Base-by-base conservation (phyloP, 139 green algal species). In the Eudorina sp. region DNA sequence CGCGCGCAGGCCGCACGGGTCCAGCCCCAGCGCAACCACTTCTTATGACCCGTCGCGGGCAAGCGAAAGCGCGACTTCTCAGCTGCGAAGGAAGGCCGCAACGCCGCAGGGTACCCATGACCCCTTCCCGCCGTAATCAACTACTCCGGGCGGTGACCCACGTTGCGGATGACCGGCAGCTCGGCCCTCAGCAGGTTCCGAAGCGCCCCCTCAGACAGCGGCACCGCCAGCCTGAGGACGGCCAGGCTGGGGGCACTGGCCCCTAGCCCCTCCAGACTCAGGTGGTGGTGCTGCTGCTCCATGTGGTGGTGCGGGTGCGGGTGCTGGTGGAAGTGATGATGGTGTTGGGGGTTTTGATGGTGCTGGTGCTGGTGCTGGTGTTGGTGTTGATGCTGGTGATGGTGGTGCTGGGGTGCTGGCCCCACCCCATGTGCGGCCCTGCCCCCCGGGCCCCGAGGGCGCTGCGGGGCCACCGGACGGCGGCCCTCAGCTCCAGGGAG, bases 401-500 rank as follows among this genome's bases (percentile, higher is more conserved):
- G n/a, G 64, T 74, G 27, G 4, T 45, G 64, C 6, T 46, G 34
- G 64, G 68, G 25, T 46, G 68, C 16, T 76, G 68, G 68, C 19
- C 13, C n/a, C 45, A 23, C n/a, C n/a, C n/a, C n/a, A n/a, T n/a
- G n/a, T n/a, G n/a, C n/a, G n/a, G n/a, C n/a, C n/a, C n/a, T n/a
- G n/a, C n/a, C n/a, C n/a, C n/a, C n/a, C n/a, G n/a, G n/a, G n/a
- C n/a, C n/a, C n/a, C 45, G 43, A 62, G 27, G 27, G 73, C 36
- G 27, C 23, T 72, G 27, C 62, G 62, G 27, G 62, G 62, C 3
- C 2, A 25, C 62, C 21, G 62, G 62, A 31, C 62, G 31, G n/a
- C 46, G 48, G 75, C 16, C 19, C 40, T 9, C n/a, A 87, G 45
- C 31, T 87, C 81, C 64, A 87, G 81, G n/a, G n/a, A 38, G 18